Evolutionary conservation across 192 early-diverging fungal species (phyloP).

Genomic region (Coemansia sp.): DNA sequence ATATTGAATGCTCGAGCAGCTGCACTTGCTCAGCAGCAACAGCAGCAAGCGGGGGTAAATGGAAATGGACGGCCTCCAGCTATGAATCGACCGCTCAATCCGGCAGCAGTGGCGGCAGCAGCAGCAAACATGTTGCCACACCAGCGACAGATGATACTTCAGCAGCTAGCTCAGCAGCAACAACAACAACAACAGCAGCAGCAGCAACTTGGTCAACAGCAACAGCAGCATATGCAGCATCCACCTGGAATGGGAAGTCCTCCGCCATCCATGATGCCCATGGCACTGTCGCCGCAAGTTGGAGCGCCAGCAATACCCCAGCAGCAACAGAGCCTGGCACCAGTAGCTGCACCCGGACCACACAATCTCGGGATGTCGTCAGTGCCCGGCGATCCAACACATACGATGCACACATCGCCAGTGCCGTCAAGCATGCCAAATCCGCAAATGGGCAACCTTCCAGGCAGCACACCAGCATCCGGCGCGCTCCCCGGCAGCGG

Average conservation of each 20-base stretch:
- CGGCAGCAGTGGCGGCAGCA: conserved; percentile 15
- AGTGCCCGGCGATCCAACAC: neutral
- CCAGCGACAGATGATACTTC: conserved; percentile 41
- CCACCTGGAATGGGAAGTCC: conserved; percentile 6
- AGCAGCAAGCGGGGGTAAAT: conserved; percentile 26
- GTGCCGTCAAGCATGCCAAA: neutral
- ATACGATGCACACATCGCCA: conserved; percentile 18
- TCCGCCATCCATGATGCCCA: conserved; percentile 9
- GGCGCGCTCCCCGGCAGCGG: neutral
- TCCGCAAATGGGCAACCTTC: neutral
- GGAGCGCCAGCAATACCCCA: conserved; percentile 10
- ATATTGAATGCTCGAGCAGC: conserved; percentile 35
- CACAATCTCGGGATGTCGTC: conserved; percentile 17
- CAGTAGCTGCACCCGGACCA: conserved; percentile 4
- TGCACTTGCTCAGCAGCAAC: neutral
- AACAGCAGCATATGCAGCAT: conserved; percentile 22
- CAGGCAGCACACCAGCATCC: neutral
- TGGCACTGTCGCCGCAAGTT: conserved; percentile 24
- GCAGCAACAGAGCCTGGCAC: conserved; percentile 26
- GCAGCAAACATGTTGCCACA: conserved; percentile 39
- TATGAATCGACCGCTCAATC: conserved; percentile 21
- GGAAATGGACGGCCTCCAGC: conserved; percentile 12
- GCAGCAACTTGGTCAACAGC: conserved; percentile 24
- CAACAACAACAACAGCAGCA: conserved; percentile 16
- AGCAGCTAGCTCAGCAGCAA: conserved; percentile 42